A percentile compares a stretch with the other conserved stretches of the same genome.
Evolutionary conservation across 345 rosid genomes (phyloP).

Genomic region (Hibiscus tridactylites): DNA sequence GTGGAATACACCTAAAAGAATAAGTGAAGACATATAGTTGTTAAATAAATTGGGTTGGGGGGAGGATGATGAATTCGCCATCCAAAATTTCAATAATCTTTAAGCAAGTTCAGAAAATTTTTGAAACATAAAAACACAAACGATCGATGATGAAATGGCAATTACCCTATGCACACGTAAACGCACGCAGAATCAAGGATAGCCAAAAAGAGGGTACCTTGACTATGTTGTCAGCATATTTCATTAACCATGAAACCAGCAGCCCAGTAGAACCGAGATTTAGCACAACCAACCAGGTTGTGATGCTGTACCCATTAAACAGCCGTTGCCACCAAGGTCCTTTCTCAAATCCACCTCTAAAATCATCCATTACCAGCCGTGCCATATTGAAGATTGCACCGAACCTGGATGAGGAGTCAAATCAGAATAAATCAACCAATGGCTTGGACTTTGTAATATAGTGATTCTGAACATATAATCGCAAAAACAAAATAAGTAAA

Average conservation of each 20-base stretch:
- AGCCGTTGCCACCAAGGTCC: conserved; percentile 93
- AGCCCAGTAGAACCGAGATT: conserved; percentile 29
- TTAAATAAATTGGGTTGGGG: neutral
- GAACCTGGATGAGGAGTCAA: conserved; percentile 36
- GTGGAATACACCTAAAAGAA: conserved; percentile 14
- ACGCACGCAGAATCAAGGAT: neutral
- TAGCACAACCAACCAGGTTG: conserved; percentile 55
- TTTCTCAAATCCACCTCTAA: conserved; percentile 78
- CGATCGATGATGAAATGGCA: neutral
- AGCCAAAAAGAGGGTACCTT: conserved; percentile 46
- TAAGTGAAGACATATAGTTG: neutral
- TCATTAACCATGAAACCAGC: conserved; percentile 19
- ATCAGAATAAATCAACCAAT: neutral
- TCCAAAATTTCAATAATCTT: neutral
- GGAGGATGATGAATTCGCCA: neutral
- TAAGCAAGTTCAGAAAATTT: neutral
- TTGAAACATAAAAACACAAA: neutral
- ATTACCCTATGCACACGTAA: neutral
- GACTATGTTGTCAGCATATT: conserved; percentile 55
- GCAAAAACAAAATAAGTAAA: too few species aligned
- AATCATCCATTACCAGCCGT: conserved; percentile 78
- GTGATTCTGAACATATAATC: neutral
- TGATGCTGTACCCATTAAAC: conserved; percentile 64
- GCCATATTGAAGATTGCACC: conserved; percentile 84
- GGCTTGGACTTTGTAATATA: neutral